Base-by-base conservation (phyloP, 2,329 filamentous ascomycete species). In the Trichoderma afroharzianum region DNA sequence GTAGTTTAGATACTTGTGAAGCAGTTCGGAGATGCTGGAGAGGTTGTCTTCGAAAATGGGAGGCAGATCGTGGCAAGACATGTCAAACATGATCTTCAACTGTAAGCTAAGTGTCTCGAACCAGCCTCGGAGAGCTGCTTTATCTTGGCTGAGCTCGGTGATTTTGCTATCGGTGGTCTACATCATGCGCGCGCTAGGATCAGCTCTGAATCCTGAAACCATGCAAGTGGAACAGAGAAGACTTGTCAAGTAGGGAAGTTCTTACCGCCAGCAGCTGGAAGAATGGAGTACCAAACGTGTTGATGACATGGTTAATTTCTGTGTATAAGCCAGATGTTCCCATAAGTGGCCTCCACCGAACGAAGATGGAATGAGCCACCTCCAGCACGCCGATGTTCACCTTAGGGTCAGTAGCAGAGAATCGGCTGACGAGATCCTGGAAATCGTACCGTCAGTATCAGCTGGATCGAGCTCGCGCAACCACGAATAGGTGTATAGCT, bases 301-400 rank as follows among this genome's bases (percentile, higher is more conserved):
- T 85, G 67, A 99, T 88, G 71, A 99, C 97, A 84, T 99, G 96
- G 82, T 97, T 96, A 84, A 99, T 97, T 83, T 99, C 96, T 43
- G 90, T 92, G 81, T 94, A 99, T 12, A 99, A 89, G 64, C 93
- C 94, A 81, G 99, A 94, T 57, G 95, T 97, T 73, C 93, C 90
- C 84, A 97, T 98, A 53, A 99, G 87, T 9, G 96, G 97, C 75
- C 96, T 89, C 96, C 96, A 99, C 81, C 96, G 88, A 80, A 92
- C 93, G 84, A 98, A 99, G 77, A 99, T 98, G 63, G 96, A 98
- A 83, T 99, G 96, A 76, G 97, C 97, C 58, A 99, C 96, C 82
- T 97, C 94, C 73, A 99, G 86, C 21, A 99, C 96, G 75, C 96
- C 97, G 77, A 95, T 93, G 82, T 98, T 99, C 80, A 94, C 87